Conservation (phyloP, 2,329 filamentous ascomycete species). For the Periconia sp. region DNA sequence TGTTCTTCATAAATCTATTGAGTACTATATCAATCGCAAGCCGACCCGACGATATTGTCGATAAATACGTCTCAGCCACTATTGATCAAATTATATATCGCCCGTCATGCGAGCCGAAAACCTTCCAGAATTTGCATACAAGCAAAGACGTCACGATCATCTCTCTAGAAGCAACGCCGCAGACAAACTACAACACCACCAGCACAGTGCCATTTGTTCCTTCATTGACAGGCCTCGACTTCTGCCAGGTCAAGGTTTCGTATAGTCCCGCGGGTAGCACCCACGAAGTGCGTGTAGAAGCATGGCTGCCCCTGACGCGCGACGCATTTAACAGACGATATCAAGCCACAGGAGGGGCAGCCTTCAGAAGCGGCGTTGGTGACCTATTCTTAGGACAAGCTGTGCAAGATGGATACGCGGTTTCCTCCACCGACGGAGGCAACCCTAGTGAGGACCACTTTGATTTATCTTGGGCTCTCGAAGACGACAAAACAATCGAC, state of each 20-base stretch:
- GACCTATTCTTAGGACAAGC: constrained; percentile 25
- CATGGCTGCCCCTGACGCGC: constrained; percentile 31
- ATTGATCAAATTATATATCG: no score
- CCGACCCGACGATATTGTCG: no score
- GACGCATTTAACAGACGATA: constrained; percentile 37
- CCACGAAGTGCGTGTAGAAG: constrained; percentile 27
- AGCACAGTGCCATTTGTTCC: constrained; percentile 8
- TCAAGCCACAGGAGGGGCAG: constrained; percentile 35
- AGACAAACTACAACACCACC: constrained; percentile 17
- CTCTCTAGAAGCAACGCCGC: constrained; percentile 13
- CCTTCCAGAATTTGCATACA: constrained; percentile 10
- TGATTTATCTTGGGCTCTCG: constrained; percentile 23
- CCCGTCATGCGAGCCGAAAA: not conserved
- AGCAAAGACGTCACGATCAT: constrained; percentile 12
- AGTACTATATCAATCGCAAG: no score
- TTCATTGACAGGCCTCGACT: constrained; percentile 14
- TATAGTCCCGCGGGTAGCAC: constrained; percentile 21
- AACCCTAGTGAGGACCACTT: constrained; percentile 16
- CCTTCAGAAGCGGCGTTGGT: constrained; percentile 31
- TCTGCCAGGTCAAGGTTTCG: constrained; percentile 26
- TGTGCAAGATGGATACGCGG: constrained; percentile 33
- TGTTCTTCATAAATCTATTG: no score
- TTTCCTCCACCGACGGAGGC: constrained; percentile 37
- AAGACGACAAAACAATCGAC: constrained; percentile 24
- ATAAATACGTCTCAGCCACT: no score